phyloP scores from a whole-genome alignment of 225 moss, liverwort and hornwort genomes.

The Asterella californica region DNA sequence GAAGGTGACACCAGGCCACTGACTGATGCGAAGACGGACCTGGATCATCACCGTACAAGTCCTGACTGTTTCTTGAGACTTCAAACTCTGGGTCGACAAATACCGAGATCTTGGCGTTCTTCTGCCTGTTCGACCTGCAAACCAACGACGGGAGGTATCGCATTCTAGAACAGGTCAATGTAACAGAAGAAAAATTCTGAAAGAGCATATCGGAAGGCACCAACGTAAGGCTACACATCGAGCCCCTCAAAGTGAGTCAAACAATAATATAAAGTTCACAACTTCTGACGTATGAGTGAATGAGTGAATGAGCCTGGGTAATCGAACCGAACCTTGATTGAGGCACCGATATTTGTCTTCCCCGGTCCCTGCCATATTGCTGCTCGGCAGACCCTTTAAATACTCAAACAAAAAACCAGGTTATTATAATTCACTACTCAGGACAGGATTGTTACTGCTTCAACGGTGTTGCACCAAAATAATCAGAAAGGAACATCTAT shows the following conservation, averaged over 20 bases:
- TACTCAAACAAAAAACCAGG: not conserved
- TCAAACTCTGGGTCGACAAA: slow-evolving; percentile 72
- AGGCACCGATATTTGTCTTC: slow-evolving; percentile 20
- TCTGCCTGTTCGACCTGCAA: slow-evolving; percentile 18
- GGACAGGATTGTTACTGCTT: not conserved
- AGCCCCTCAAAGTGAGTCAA: not conserved
- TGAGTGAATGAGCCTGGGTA: not conserved
- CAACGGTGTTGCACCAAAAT: not conserved
- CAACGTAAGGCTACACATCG: not conserved
- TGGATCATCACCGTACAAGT: not conserved
- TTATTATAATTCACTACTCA: not conserved
- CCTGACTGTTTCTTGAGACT: slow-evolving; percentile 21
- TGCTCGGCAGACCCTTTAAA: not conserved
- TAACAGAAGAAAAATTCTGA: too few species aligned
- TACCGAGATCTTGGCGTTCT: slow-evolving; percentile 37
- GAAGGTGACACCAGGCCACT: slow-evolving; percentile 54
- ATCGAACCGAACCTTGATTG: slow-evolving; percentile 15
- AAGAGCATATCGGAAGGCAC: not conserved
- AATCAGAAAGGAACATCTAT: not conserved
- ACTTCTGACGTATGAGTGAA: not conserved
- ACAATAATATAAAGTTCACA: not conserved
- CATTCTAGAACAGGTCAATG: not conserved
- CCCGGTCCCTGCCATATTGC: slow-evolving; percentile 9
- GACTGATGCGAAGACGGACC: slow-evolving; percentile 5
- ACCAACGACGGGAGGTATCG: not conserved